Percentiles rank a stretch among this genome's conserved stretches.
Conservation (phyloP, 345 rosid species). For the Syzygium jambos region DNA sequence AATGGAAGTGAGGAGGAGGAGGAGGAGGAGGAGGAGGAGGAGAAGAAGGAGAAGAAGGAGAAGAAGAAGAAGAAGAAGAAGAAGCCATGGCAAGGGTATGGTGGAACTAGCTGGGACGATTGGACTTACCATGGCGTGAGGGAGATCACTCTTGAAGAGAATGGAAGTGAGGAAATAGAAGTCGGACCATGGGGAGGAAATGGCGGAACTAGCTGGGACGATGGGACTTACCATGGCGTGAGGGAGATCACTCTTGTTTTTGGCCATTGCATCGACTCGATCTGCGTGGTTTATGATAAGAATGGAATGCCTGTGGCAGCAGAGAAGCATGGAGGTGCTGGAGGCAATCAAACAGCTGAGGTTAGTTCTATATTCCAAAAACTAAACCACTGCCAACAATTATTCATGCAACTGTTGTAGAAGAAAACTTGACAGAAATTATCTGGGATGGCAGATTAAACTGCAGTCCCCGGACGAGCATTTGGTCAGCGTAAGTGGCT, state of each 20-base stretch:
- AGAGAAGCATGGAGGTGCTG: conserved; percentile 65
- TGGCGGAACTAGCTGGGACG: conserved; percentile 69
- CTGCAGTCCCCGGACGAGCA: conserved; percentile 68
- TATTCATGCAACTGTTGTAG: background rate
- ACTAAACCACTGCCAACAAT: background rate
- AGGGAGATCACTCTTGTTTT: conserved; percentile 51
- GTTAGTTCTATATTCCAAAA: conserved; percentile 12
- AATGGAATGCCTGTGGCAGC: conserved; percentile 45
- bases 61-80: no score
- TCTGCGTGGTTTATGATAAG: conserved; percentile 47
- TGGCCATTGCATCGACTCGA: conserved; percentile 65
- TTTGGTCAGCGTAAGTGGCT: conserved; percentile 45
- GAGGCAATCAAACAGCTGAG: conserved; percentile 48
- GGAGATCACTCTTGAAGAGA: no score
- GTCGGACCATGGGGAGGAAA: conserved; percentile 64
- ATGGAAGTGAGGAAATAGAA: no score
- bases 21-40: no score
- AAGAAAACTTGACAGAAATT: background rate
- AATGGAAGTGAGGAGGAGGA: no score
- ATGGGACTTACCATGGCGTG: conserved; percentile 53
- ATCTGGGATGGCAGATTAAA: conserved; percentile 37
- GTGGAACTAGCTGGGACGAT: no score
- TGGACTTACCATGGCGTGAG: no score
- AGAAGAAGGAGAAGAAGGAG: no score
- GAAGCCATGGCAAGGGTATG: no score